Base-by-base conservation (phyloP, 139 green algal genomes). In the Pseudopediastrum boryanum region DNA sequence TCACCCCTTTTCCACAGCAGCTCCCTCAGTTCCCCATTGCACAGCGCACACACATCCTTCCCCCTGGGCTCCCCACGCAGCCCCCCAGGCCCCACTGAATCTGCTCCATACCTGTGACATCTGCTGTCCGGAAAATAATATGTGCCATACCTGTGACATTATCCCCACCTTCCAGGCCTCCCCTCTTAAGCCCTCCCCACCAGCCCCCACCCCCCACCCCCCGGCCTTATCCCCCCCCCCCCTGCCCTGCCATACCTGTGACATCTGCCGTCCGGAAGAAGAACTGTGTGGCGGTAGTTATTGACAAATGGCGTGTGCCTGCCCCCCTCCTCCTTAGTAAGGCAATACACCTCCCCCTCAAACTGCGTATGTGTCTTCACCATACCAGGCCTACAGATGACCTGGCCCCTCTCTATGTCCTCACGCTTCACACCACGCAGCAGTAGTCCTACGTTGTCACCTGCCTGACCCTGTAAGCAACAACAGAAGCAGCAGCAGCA, bases 281-380 rank as follows among this genome's bases (percentile, higher is more conserved):
- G 88, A 99, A 99, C 83, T 98, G 94, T 19, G 96, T n/a, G 96
- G 70, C 93, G 91, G 91, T 99, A 99, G 86, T 98, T 98, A 75
- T 85, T 90, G 77, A 98, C 98, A 89, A 99, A 99, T 62, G 96
- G 96, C 27, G 92, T 99, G 90, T 99, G 96, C 35, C 96, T 88
- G 23, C 96, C 96, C 36, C 96, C 96, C 93, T 99, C 96, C 71
- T 98, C 95, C 90, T 99, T 99, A 63, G 87, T 96, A 51, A 99
- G 87, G 2, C 93, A 90, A 80, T 99, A 99, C 44, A 99, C 89
- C 88, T 99, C 85, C 42, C 89, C 92, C 73, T 95, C 85, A 79
- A 99, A 97, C 51, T 89, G 78, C 67, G 85, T 88, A 23, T 93
- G 87, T 0, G 91, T 88, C 86, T 94, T 98, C 59, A 98, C 85